These are phyloP conservation scores for Phlebopus sp. DNA, from an alignment of 1,284 basidiomycete genomes.

Conservation along the genomic window DNA sequence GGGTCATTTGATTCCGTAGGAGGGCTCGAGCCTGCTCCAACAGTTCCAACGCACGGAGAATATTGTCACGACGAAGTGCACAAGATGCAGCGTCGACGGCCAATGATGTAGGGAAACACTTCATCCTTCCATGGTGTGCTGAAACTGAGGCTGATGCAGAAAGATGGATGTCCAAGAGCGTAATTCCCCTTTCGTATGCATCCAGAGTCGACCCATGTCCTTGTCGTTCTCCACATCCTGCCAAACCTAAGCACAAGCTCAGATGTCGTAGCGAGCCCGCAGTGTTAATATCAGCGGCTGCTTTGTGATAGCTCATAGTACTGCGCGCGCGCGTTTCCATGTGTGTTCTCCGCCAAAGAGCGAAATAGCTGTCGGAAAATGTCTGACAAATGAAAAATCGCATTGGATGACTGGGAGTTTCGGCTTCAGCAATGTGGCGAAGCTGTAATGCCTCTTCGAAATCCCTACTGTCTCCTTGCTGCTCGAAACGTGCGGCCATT, in stretches of 20 bases:
- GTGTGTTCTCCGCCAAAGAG: neutral
- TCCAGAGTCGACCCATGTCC: neutral
- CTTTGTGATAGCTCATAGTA: neutral
- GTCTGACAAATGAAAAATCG: neutral
- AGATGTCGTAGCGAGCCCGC: neutral
- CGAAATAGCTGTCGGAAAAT: neutral
- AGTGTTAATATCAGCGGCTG: neutral
- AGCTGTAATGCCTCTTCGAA: neutral
- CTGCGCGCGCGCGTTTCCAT: neutral
- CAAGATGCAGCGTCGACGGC: constrained; percentile 6
- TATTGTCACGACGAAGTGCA: constrained; percentile 2
- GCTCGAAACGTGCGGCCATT: no score
- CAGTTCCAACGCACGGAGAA: constrained; percentile 2
- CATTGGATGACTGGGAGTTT: neutral
- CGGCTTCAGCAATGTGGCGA: neutral
- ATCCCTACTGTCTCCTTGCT: neutral
- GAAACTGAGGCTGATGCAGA: neutral
- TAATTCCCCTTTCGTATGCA: neutral
- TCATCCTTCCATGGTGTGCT: neutral
- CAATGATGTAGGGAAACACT: neutral
- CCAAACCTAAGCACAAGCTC: neutral
- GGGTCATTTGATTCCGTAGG: constrained; percentile 4
- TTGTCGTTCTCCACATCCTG: neutral
- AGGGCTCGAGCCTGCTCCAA: constrained; percentile 9
- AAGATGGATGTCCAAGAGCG: constrained; percentile 3